phyloP scores from a whole-genome alignment of 257 asterid genomes.

The Cynanchum wilfordii region DNA sequence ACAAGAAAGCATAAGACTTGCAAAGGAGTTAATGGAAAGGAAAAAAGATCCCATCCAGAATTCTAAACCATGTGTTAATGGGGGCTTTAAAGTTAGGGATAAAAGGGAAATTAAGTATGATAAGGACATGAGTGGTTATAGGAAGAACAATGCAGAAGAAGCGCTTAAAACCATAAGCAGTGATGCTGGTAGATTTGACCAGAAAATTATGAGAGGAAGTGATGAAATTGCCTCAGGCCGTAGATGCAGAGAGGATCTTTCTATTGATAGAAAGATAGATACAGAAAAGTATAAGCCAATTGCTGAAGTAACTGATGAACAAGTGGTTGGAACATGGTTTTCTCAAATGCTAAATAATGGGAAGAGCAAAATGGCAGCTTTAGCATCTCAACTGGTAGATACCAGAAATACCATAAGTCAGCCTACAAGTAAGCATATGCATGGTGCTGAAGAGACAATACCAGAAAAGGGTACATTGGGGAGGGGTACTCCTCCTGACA shows the following conservation, averaged over 20 bases:
- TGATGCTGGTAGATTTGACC: slow-evolving; percentile 27
- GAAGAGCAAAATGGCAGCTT: slow-evolving; percentile 29
- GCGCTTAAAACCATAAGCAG: slow-evolving; percentile 26
- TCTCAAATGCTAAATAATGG: slow-evolving; percentile 31
- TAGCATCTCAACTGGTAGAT: slow-evolving; percentile 38
- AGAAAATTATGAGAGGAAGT: slow-evolving; percentile 16
- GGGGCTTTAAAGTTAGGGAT: slow-evolving; percentile 31
- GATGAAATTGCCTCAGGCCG: slow-evolving; percentile 26
- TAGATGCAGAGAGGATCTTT: slow-evolving; percentile 24
- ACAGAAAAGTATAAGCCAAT: slow-evolving; percentile 23
- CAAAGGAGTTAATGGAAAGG: slow-evolving; percentile 76
- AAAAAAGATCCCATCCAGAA: slow-evolving; percentile 39
- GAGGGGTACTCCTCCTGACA: slow-evolving; percentile 19
- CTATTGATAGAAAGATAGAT: slow-evolving; percentile 21
- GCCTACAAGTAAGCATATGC: slow-evolving; percentile 20
- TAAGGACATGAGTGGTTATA: slow-evolving; percentile 26
- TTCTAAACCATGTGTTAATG: slow-evolving; percentile 32
- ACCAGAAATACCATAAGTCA: slow-evolving; percentile 22
- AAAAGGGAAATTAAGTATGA: slow-evolving; percentile 25
- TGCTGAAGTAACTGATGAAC: slow-evolving; percentile 37
- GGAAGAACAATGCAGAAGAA: slow-evolving; percentile 26
- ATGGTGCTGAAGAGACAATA: slow-evolving; percentile 21
- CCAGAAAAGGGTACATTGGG: slow-evolving; percentile 23
- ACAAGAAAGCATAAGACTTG: slow-evolving; percentile 83
- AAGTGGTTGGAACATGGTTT: slow-evolving; percentile 26